A percentile compares a stretch with the other conserved stretches of the same genome.
These are phyloP conservation scores for Dioscorea zingiberensis DNA, from an alignment of 106 monocot genomes.

Conservation along the genomic window DNA sequence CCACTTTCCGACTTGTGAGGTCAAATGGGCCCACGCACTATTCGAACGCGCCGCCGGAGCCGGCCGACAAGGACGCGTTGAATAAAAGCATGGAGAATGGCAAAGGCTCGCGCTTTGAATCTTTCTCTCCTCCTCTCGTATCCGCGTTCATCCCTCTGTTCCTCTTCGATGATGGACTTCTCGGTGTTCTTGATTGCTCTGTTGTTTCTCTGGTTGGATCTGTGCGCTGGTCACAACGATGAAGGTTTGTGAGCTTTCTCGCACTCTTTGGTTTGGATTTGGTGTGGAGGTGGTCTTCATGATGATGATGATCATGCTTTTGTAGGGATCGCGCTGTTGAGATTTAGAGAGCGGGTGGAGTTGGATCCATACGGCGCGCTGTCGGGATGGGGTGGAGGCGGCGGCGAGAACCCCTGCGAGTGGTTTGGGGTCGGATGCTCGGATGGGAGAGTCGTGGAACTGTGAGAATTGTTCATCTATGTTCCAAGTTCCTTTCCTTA, in stretches of 20 bases:
- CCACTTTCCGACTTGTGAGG: too few relatives aligned
- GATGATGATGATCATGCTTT: neutral
- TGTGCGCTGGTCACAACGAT: neutral
- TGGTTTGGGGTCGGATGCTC: slow-evolving; percentile 46
- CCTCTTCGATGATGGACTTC: too few relatives aligned
- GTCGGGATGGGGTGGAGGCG: slow-evolving; percentile 27
- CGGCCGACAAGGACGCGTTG: too few relatives aligned
- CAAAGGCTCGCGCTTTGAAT: too few relatives aligned
- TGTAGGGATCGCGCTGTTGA: slow-evolving; percentile 46
- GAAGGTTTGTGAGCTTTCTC: neutral
- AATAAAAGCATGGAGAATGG: too few relatives aligned
- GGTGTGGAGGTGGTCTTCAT: neutral
- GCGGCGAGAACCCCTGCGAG: slow-evolving; percentile 25
- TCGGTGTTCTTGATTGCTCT: too few relatives aligned
- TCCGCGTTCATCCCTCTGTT: too few relatives aligned
- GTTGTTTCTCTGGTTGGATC: neutral
- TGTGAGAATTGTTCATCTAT: slow-evolving; percentile 36
- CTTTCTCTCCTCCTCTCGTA: too few relatives aligned
- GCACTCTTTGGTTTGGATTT: neutral
- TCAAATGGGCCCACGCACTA: too few relatives aligned
- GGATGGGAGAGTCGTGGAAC: slow-evolving; percentile 29
- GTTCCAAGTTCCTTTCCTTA: too few relatives aligned
- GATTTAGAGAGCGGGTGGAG: slow-evolving; percentile 41
- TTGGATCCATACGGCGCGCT: slow-evolving; percentile 38
- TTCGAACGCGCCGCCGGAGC: too few relatives aligned